Evolutionary conservation across 192 early-diverging fungal species (phyloP).

Genomic region (Podila horticola): DNA sequence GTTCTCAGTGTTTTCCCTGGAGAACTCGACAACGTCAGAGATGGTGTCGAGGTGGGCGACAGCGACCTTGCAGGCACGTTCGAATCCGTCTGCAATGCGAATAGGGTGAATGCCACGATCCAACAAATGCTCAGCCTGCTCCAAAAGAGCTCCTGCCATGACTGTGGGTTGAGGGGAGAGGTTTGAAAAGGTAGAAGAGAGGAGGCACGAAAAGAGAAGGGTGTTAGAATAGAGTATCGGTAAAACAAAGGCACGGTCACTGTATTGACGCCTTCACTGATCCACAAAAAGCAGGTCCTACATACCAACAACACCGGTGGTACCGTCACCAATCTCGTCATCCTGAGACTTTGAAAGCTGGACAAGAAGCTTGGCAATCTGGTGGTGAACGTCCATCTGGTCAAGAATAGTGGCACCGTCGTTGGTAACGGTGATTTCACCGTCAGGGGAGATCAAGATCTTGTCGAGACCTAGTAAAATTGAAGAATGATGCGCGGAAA

Average conservation of each 20-base stretch:
- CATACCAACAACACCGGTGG: constrained; percentile 97
- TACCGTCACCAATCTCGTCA: constrained; percentile 99
- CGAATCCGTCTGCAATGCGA: constrained; percentile 98
- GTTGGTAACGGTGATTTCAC: constrained; percentile 99
- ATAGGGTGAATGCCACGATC: constrained; percentile 99
- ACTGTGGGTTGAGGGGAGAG: constrained; percentile 60
- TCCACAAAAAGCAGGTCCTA: constrained; percentile 6
- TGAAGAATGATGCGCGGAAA: neutral
- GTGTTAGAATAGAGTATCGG: neutral
- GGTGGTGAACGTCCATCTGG: constrained; percentile 99
- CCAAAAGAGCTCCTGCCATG: constrained; percentile 95
- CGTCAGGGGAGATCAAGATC: constrained; percentile 99
- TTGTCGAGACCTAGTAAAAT: constrained; percentile 89
- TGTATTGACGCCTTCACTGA: neutral
- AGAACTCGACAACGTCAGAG: constrained; percentile 91
- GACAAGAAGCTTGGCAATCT: constrained; percentile 98
- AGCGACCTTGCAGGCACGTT: constrained; percentile 94
- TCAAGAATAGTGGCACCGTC: constrained; percentile 98
- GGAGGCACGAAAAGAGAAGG: neutral
- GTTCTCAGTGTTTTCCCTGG: constrained; percentile 82
- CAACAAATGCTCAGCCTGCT: constrained; percentile 95
- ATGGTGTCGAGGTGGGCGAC: constrained; percentile 91
- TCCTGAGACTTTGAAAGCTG: constrained; percentile 98
- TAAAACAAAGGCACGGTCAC: neutral
- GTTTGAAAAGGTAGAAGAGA: neutral